Base-by-base conservation (phyloP, 345 rosid species). In the Linum usitatissimum region DNA sequence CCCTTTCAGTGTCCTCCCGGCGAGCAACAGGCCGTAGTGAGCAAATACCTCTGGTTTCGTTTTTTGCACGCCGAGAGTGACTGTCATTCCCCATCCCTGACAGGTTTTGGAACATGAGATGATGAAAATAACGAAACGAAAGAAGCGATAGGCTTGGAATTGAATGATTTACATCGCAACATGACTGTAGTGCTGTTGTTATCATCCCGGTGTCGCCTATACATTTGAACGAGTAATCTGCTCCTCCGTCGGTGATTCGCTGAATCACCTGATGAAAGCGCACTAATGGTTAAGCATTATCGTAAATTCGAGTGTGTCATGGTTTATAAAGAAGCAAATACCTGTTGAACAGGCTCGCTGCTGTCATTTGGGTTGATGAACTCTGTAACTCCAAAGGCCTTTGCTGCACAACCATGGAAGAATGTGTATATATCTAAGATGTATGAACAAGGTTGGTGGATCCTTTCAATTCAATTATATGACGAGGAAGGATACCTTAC, bases 61-160 rank as follows among this genome's bases (percentile, higher is more conserved):
- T 79, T 87, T 89, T 0, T 97, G 97, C 60, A 89, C 98, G 61
- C 98, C 98, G 39, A 89, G 90, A 38, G 95, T 89, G 65, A 92
- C 81, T 0, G 98, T 76, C 73, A 84, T 39, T 7, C 98, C 98
- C 95, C 97, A 92, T 71, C 98, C 98, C 97, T 89, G 65, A 45
- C 13, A 59, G 54, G 5, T 13, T 18, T 21, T 1, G 67, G 54
- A 40, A 30, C 28, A 36, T 30, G 12, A 40, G 59, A 34, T 48
- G 39, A 59, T 48, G 39, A 59, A 55, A 21, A n/a, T n/a, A 20
- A 53, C 59, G 17, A 48, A 23, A 4, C 12, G 45, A 36, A 59
- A 53, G 59, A 30, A 58, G 30, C 15, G 40, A 5, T 10, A 36
- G 48, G 21, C 9, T 38, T 28, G 60, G 17, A 61, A 21, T 58